phyloP scores from a whole-genome alignment of 2,329 filamentous ascomycete species.

The Dactylonectria estremocensis region DNA sequence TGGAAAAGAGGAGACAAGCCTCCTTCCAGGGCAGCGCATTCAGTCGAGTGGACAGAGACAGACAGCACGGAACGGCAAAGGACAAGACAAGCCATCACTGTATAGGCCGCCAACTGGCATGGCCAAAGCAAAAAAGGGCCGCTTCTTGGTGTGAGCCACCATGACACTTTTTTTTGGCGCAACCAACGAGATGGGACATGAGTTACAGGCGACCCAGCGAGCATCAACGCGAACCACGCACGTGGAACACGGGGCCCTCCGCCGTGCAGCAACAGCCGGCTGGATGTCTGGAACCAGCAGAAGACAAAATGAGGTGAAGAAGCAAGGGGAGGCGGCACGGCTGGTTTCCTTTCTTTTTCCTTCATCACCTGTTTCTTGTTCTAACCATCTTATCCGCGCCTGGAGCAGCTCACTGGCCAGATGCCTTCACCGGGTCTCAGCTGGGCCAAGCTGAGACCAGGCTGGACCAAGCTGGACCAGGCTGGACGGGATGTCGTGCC shows the following conservation, averaged over 20 bases:
- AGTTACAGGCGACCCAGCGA: too few species aligned
- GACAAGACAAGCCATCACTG: neutral
- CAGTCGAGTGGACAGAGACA: too few species aligned
- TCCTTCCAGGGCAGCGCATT: too few species aligned
- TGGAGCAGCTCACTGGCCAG: neutral
- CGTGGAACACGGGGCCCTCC: neutral
- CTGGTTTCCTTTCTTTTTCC: neutral
- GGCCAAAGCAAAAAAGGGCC: too few species aligned
- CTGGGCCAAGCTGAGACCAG: neutral
- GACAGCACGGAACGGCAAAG: neutral
- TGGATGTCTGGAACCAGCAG: neutral
- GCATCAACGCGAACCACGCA: neutral
- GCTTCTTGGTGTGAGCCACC: too few species aligned
- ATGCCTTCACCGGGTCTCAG: neutral
- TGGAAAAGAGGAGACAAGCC: conserved; percentile 18
- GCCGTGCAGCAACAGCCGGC: neutral
- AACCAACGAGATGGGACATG: neutral
- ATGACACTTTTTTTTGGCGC: too few species aligned
- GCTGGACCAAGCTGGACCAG: neutral
- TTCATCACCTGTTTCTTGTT: neutral
- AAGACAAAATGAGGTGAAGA: neutral
- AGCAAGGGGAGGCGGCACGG: neutral
- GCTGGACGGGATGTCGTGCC: neutral
- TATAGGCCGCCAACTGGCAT: too few species aligned
- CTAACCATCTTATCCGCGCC: neutral